These are phyloP conservation scores for Rheum nobile DNA, from an alignment of 148 eudicot species.

Conservation along the genomic window DNA sequence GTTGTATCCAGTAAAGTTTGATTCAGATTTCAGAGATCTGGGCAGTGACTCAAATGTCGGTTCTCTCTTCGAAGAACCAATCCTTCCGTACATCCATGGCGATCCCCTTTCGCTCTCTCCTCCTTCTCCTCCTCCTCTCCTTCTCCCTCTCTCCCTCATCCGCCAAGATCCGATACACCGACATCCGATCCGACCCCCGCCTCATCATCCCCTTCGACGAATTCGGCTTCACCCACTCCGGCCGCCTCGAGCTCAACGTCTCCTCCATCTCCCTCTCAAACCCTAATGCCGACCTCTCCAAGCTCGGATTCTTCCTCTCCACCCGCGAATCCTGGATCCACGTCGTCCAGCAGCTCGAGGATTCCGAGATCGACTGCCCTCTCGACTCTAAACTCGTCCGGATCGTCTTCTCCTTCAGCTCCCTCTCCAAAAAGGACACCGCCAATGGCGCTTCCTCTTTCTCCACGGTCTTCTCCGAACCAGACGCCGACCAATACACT, in stretches of 20 bases:
- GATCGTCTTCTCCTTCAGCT: slow-evolving; percentile 28
- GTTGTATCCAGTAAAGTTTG: neutral
- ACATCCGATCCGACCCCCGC: slow-evolving; percentile 33
- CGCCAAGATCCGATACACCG: slow-evolving; percentile 50
- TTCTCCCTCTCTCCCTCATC: slow-evolving; percentile 14
- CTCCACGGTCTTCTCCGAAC: slow-evolving; percentile 16
- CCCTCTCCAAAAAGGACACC: slow-evolving; percentile 11
- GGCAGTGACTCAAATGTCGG: neutral
- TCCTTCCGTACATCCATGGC: slow-evolving; percentile 17
- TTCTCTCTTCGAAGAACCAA: slow-evolving; percentile 1
- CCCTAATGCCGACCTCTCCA: slow-evolving; percentile 24
- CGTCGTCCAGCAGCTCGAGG: slow-evolving; percentile 29
- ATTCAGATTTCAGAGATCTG: neutral
- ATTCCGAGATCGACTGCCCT: slow-evolving; percentile 25
- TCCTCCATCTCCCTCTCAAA: slow-evolving; percentile 20
- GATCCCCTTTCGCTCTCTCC: slow-evolving; percentile 1
- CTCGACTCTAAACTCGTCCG: slow-evolving; percentile 25
- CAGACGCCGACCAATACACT: slow-evolving; percentile 51
- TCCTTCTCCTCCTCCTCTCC: slow-evolving; percentile 2
- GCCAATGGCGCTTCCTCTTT: neutral
- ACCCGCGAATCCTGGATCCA: slow-evolving; percentile 42
- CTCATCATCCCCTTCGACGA: slow-evolving; percentile 45
- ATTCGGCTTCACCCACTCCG: slow-evolving; percentile 48
- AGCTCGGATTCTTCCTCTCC: slow-evolving; percentile 43
- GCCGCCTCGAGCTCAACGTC: slow-evolving; percentile 40